Evolutionary conservation across 2,329 filamentous ascomycete genomes (phyloP).

Genomic region (Leptodontidium sp.): DNA sequence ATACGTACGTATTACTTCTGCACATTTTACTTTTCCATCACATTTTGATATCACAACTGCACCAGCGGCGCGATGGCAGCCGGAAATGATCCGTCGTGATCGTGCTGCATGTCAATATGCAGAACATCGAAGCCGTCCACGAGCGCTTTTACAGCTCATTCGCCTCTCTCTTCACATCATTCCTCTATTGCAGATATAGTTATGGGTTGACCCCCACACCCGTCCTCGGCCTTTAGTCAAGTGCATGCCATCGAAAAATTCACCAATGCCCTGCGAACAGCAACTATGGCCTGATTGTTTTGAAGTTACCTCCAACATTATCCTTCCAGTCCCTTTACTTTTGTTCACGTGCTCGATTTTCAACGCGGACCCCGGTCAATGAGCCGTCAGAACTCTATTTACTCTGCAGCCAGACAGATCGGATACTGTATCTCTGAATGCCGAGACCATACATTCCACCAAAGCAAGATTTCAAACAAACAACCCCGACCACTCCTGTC

Average conservation of each 20-base stretch:
- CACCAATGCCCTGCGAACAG: not conserved
- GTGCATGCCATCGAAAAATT: not conserved
- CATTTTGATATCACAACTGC: not conserved
- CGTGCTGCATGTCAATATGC: not conserved
- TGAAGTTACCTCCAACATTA: not conserved
- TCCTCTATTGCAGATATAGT: not conserved
- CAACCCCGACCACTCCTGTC: not conserved
- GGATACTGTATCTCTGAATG: not conserved
- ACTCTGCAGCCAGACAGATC: not conserved
- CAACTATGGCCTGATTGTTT: not conserved
- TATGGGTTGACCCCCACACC: not conserved
- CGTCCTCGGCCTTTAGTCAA: not conserved
- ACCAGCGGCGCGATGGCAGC: slow-evolving; percentile 1
- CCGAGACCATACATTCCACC: not conserved
- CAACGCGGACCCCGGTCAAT: not conserved
- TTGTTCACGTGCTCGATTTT: not conserved
- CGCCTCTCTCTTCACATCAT: not conserved
- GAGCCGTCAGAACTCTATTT: slow-evolving; percentile 7
- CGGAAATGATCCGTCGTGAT: not conserved
- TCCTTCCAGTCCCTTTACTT: not conserved
- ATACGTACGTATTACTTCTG: not conserved
- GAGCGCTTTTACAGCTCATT: not conserved
- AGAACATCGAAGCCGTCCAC: not conserved
- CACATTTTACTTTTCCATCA: not conserved
- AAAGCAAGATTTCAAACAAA: not conserved